These are phyloP conservation scores for Carex parvula DNA, from an alignment of 176 grass and related monocot species.

Conservation along the genomic window DNA sequence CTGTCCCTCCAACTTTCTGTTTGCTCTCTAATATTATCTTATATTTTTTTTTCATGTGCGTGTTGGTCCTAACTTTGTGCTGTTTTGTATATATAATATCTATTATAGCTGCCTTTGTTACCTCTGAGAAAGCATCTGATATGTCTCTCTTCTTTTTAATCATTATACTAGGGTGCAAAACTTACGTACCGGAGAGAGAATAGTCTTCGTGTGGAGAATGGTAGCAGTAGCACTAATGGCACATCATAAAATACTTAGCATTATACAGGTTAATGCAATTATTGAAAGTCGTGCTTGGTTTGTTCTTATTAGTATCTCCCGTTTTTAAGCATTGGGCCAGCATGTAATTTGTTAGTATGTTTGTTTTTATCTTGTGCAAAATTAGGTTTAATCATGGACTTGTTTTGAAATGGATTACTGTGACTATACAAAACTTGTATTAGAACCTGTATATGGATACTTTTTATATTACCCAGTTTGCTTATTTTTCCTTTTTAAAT, in stretches of 20 bases:
- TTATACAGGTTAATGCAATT: neutral
- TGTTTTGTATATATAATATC: neutral
- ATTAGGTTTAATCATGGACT: neutral
- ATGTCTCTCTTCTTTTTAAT: neutral
- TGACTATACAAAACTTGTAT: neutral
- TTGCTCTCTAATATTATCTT: neutral
- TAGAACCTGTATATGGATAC: neutral
- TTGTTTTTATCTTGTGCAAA: slow-evolving; percentile 2
- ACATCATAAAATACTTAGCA: slow-evolving; percentile 10
- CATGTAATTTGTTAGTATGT: neutral
- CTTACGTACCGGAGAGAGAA: slow-evolving; percentile 63
- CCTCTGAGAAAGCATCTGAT: neutral
- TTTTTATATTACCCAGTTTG: neutral
- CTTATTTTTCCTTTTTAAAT: neutral
- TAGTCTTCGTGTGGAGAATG: slow-evolving; percentile 59
- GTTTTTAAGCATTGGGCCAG: neutral
- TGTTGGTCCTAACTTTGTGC: neutral
- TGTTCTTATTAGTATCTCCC: neutral
- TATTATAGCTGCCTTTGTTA: neutral
- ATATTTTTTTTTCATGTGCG: neutral
- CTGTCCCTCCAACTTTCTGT: neutral
- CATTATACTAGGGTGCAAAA: slow-evolving; percentile 59
- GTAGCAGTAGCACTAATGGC: neutral
- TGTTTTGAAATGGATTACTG: neutral
- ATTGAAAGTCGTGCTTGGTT: neutral